Conservation (phyloP, 768 basidiomycete species). For the Cyathus striatus region DNA sequence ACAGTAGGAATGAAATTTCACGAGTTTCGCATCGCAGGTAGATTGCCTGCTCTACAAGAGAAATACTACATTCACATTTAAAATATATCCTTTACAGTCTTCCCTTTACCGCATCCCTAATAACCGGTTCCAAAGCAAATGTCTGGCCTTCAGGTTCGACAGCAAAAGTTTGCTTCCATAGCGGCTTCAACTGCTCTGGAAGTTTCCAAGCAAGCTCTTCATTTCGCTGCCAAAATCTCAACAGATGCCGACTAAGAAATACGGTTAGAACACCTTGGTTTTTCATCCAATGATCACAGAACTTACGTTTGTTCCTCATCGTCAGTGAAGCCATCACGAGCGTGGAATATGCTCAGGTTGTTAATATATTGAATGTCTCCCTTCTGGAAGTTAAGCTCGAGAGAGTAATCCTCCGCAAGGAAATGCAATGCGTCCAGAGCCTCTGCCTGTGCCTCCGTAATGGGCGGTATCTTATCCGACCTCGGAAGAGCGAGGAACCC, state of each 20-base stretch:
- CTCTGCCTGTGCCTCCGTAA: conserved; percentile 45
- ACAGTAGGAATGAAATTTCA: no score
- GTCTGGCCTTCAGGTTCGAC: conserved; percentile 33
- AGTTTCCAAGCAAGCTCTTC: conserved; percentile 42
- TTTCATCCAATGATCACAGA: not conserved
- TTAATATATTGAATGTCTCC: conserved; percentile 49
- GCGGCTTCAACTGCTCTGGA: conserved; percentile 29
- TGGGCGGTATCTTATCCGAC: conserved; percentile 34
- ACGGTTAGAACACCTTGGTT: not conserved
- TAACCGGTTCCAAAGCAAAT: conserved; percentile 39
- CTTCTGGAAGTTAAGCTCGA: conserved; percentile 41
- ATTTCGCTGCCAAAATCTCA: conserved; percentile 42
- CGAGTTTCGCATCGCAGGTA: no score
- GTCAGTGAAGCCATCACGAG: conserved; percentile 38
- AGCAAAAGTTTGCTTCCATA: conserved; percentile 34
- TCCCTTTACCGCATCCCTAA: no score
- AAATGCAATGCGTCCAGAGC: conserved; percentile 42
- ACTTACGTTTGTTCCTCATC: conserved; percentile 34
- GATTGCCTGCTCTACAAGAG: no score
- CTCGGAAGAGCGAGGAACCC: conserved; percentile 32
- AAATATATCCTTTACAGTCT: no score
- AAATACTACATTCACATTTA: no score
- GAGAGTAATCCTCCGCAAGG: conserved; percentile 35
- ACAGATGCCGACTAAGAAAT: conserved; percentile 31
- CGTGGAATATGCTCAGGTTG: conserved; percentile 37